These are phyloP conservation scores for Penicillium sp. DNA, from an alignment of 2,329 filamentous ascomycete species.

Conservation along the genomic window DNA sequence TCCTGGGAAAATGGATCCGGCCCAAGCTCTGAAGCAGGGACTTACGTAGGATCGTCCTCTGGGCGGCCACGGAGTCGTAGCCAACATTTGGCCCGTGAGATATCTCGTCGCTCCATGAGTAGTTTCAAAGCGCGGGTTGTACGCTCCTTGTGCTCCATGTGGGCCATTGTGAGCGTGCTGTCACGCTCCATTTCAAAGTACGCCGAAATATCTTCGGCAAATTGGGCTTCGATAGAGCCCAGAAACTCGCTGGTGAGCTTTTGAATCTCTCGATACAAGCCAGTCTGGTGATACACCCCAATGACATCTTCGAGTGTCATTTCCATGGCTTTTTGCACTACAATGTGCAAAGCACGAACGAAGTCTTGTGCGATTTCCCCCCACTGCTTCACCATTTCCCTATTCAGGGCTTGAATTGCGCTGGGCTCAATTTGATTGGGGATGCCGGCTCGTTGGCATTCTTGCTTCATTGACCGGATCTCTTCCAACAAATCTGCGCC, in stretches of 20 bases:
- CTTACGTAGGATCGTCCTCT: slow-evolving; percentile 15
- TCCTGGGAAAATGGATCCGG: slow-evolving; percentile 38
- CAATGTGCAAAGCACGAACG: slow-evolving; percentile 28
- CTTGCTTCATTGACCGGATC: slow-evolving; percentile 56
- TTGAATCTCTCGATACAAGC: slow-evolving; percentile 35
- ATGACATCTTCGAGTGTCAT: slow-evolving; percentile 47
- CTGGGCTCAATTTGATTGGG: slow-evolving; percentile 60
- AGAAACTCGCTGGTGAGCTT: slow-evolving; percentile 50
- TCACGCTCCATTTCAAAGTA: slow-evolving; percentile 56
- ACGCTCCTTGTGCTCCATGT: slow-evolving; percentile 21
- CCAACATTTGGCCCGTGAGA: slow-evolving; percentile 18
- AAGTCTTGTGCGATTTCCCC: slow-evolving; percentile 50
- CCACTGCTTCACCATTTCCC: slow-evolving; percentile 61
- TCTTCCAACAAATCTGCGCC: slow-evolving; percentile 32
- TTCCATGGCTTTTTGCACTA: slow-evolving; percentile 40
- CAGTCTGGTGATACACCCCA: slow-evolving; percentile 34
- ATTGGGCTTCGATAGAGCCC: slow-evolving; percentile 38
- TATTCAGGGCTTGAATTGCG: slow-evolving; percentile 60
- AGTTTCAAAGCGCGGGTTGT: slow-evolving; percentile 10
- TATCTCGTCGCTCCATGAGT: slow-evolving; percentile 13
- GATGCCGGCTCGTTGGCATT: slow-evolving; percentile 57
- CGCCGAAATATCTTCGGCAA: slow-evolving; percentile 48
- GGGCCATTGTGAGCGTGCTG: slow-evolving; percentile 57
- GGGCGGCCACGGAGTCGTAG: slow-evolving; percentile 13
- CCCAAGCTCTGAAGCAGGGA: slow-evolving; percentile 27